These are phyloP conservation scores for Phytophthora sp. DNA, from an alignment of 352 stramenopile genomes.

Conservation along the genomic window DNA sequence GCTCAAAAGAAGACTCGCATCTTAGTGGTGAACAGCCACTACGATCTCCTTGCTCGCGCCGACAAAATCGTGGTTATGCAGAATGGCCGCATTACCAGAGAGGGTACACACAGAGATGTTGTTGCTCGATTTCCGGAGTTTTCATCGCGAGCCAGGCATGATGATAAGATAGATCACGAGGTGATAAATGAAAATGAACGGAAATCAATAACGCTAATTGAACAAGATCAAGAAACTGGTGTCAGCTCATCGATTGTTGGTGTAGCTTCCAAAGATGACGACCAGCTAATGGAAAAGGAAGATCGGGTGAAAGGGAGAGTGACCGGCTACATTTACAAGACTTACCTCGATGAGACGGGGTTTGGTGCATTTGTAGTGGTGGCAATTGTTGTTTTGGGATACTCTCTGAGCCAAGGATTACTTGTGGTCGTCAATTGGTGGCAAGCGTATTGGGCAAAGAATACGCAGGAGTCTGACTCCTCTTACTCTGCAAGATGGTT, in stretches of 20 bases:
- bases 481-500: conserved; percentile 24
- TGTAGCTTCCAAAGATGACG: background rate
- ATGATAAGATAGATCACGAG: background rate
- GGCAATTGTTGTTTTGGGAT: conserved; percentile 12
- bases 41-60: conserved; percentile 78
- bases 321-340: conserved; percentile 27
- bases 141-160: background rate
- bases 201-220: background rate
- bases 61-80: conserved; percentile 67
- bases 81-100: conserved; percentile 71
- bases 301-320: conserved; percentile 42
- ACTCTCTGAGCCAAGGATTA: conserved; percentile 28
- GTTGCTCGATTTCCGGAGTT: conserved; percentile 40
- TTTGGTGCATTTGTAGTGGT: conserved; percentile 23
- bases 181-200: background rate
- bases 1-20: conserved; percentile 70
- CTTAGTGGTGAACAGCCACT: conserved; percentile 91
- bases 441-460: conserved; percentile 44
- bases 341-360: conserved; percentile 42
- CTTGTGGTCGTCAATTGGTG: conserved; percentile 46
- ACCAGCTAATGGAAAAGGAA: conserved; percentile 31
- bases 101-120: conserved; percentile 74
- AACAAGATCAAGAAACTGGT: conserved; percentile 1
- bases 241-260: background rate
- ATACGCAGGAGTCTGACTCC: conserved; percentile 11